A percentile compares a stretch with the other conserved stretches of the same genome.
Conservation (phyloP, 257 asterid species). For the Anisodus tanguticus region DNA sequence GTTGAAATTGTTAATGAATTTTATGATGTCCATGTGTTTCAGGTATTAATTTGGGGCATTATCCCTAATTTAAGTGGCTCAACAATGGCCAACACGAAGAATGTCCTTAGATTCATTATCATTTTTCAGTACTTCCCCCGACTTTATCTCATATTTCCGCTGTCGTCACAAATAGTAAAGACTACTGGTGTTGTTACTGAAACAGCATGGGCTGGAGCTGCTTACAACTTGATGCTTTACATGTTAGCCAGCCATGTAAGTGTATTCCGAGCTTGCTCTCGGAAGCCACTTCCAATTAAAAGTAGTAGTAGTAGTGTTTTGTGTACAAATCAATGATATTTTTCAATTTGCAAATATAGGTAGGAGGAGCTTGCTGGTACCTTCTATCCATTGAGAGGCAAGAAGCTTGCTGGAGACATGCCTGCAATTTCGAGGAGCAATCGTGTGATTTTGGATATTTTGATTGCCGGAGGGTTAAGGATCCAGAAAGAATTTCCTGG, state of each 20-base stretch:
- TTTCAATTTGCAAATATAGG: constrained; percentile 39
- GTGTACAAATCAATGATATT: not conserved
- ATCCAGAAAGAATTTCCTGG: constrained; percentile 60
- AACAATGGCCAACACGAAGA: constrained; percentile 79
- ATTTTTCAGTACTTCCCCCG: constrained; percentile 87
- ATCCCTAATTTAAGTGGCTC: constrained; percentile 78
- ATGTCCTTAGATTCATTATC: constrained; percentile 81
- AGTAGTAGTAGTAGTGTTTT: not conserved
- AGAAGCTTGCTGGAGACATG: constrained; percentile 89
- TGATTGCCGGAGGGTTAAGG: constrained; percentile 60
- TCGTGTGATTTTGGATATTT: constrained; percentile 63
- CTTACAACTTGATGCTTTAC: constrained; percentile 92
- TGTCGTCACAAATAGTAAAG: constrained; percentile 84
- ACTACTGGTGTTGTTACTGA: constrained; percentile 95
- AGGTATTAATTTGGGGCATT: constrained; percentile 76
- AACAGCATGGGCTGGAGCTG: constrained; percentile 99
- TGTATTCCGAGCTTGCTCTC: not conserved
- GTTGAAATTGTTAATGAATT: not conserved
- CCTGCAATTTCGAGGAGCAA: constrained; percentile 56
- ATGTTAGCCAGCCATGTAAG: constrained; percentile 99
- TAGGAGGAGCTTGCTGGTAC: constrained; percentile 95
- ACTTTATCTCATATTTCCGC: constrained; percentile 78
- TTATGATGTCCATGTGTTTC: not conserved
- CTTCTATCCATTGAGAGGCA: constrained; percentile 90
- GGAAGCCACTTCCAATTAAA: not conserved